Evolutionary conservation across 2,329 filamentous ascomycete genomes (phyloP), one percentile per base, ranked within the genome.

Genomic region (Lachnellula arida): DNA sequence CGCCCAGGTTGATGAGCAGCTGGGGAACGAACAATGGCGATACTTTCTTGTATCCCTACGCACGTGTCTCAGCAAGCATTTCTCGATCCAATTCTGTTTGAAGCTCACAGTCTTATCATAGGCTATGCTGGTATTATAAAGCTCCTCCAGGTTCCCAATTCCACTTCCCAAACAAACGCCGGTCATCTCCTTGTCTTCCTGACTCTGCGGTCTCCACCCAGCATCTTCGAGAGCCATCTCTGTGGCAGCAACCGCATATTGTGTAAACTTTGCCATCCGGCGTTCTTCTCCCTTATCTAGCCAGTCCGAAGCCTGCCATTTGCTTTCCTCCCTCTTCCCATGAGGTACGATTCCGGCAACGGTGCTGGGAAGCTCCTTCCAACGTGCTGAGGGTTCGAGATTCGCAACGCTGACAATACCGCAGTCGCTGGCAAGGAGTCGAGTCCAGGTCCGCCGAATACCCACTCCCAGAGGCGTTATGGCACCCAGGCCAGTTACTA

Each of bases 91-190:
- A 17, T 32, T 50, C 14, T 15, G 46, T 32, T 46, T 56, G 37
- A 12, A 53, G 60, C 66, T 65, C 52, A 93, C 90, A 56, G 84
- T 84, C 72, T 82, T 78, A 34, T 89, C 80, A 69, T 89, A 96
- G 1, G 82, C 84, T 49, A 96, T 67, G 55, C 89, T 90, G 2
- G 91, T 95, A 59, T 87, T 80, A 72, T 95, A 97, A 8, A 96
- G 85, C 65, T 96, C 91, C 42, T 96, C 88, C 40, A 99, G 80
- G 67, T 94, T 97, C 15, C 94, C 94, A 65, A 99, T 97, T 1
- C 94, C 94, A 62, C 93, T 97, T 2, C 94, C 94, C 42, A 99
- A 79, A 67, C 93, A 96, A 1, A 99, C 89, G 0, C 94, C 94
- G 0, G 92, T 96, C 53, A 80, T 79, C 67, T 96, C 88, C 23